Evolutionary conservation across 2,329 filamentous ascomycete genomes (phyloP), one percentile per base, ranked within the genome.

Genomic region (Aspergillus fijiensis): DNA sequence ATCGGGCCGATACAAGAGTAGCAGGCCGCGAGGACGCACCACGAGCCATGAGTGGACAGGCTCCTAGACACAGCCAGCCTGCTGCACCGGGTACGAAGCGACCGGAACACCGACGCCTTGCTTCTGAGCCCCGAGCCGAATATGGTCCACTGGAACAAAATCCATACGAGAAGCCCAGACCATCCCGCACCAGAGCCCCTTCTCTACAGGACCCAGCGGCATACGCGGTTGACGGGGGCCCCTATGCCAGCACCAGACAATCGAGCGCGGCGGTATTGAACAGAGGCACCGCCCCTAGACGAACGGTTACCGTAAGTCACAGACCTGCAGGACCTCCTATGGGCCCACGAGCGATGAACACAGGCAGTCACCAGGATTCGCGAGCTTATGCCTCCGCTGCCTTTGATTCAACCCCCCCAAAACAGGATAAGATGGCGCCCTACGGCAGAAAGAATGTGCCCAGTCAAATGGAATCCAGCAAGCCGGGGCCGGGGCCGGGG

Each of bases 231-330:
- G 65, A 68, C 5, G 60, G 70, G 23, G 60, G 66, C 9, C 69
- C 66, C n/a, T 68, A 67, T 58, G 52, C 65, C 5, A 63, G 60
- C 16, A 63, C 60, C 9, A 50, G 55, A 10, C 50, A 51, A 11
- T 19, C 51, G 6, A 25, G 21, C 16, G 35, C 25, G 19, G 42
- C 57, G 3, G 47, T 50, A 27, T 23, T 63, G 23, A 68, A 60
- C 55, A 62, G 62, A 31, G 69, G 66, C 19, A 67, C 33, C 51
- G 68, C 60, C 21, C 63, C 72, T 16, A 65, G 64, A 57, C 65
- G 70, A 51, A 65, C 71, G n/a, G 68, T 70, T 25, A 69, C 70
- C 33, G 61, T 70, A 57, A 65, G 57, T 42, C 57, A 67, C 23
- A 56, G 54, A 31, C 42, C 59, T 11, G 66, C 51, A 48, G 58